Evolutionary conservation across 1,284 basidiomycete species (phyloP), one percentile per base, ranked within the genome.

Genomic region (Hemileia vastatrix): DNA sequence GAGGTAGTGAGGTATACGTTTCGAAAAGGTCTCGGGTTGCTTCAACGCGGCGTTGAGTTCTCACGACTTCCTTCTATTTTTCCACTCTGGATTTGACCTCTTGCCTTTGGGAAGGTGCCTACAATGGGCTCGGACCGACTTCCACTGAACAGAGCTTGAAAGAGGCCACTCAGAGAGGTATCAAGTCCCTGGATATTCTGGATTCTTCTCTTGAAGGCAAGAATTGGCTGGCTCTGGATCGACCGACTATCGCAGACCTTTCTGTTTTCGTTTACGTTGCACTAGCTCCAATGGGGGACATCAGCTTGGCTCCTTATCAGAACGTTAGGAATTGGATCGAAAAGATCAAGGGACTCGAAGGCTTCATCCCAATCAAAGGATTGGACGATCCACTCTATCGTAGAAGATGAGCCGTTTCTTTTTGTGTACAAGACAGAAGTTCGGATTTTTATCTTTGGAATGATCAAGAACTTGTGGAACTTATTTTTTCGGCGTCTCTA

Each of bases 241-340:
- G 36, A 11, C 15, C 15, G 36, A 40, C 36, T 15, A 40, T 40
- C 8, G 36, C 36, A 40, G 36, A 40, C 36, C 11, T 40, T 15
- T 40, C 11, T 40, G 36, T 40, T 11, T 40, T 40, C 36, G 9
- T 15, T 11, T 40, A 59, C 31, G 36, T 59, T 6, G 57, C 57
- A 9, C 57, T 59, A 9, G 57, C 57, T 18, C 57, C 57, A 15
- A 59, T 59, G 57, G 57, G 57, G 4, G 57, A 59, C 31, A 32
- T 59, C 18, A 31, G 23, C 21, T 44, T 59, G 6, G 24, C 47
- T 11, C 15, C 13, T 13, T 53, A 59, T 32, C 19, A 8, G 9
- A 18, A 53, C 43, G 57, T 59, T 23, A 19, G 27, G 6, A 44
- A 36, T 8, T 59, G 57, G 57, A 59, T 59, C 45, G 18, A 54